Evolutionary conservation across 352 stramenopile species (phyloP).

Genomic region (Globisporangium paroecandrum): DNA sequence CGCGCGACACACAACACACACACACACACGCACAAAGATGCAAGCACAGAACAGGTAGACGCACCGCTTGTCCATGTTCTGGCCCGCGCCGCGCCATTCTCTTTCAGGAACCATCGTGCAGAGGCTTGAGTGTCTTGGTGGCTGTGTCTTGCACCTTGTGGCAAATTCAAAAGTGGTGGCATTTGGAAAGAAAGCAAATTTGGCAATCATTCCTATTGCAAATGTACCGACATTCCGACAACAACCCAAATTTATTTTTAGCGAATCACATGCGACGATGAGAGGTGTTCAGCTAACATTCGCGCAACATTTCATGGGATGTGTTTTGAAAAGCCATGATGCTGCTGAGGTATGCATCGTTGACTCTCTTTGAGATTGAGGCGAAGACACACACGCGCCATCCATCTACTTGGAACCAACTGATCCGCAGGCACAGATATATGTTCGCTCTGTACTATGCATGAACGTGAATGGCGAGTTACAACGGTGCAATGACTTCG

Average conservation of each 20-base stretch:
- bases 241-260: background rate
- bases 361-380: too few species aligned
- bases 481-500: too few species aligned
- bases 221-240: constrained; percentile 2
- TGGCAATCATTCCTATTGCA: constrained; percentile 6
- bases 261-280: background rate
- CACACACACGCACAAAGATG: too few species aligned
- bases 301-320: background rate
- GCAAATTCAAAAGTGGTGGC: constrained; percentile 2
- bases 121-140: too few species aligned
- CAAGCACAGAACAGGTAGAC: background rate
- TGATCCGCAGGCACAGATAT: too few species aligned
- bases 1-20: too few species aligned
- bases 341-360: too few species aligned
- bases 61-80: constrained; percentile 76
- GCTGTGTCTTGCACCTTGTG: background rate
- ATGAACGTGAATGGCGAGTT: too few species aligned
- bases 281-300: too few species aligned
- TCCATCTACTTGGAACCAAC: too few species aligned
- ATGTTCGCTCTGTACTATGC: too few species aligned
- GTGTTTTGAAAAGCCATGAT: background rate
- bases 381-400: too few species aligned
- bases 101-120: constrained; percentile 54
- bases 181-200: background rate
- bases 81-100: constrained; percentile 52